Percentiles rank a stretch among this genome's conserved stretches.
Evolutionary conservation across 805 yeast species (phyloP).

Genomic region (Candida suzukii): DNA sequence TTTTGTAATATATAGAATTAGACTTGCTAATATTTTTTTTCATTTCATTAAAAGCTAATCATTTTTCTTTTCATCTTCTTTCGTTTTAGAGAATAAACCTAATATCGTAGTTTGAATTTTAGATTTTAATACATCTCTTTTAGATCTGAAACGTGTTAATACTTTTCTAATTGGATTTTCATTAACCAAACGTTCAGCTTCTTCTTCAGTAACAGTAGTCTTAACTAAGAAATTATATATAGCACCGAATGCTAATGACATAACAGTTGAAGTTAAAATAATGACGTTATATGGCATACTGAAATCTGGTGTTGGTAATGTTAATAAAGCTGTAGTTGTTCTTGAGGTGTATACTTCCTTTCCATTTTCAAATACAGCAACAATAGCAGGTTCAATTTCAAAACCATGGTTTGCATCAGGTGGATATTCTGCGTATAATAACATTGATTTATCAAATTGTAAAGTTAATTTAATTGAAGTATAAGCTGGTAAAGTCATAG

Average conservation of each 20-base stretch:
- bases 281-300: conserved; percentile 98
- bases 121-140: not conserved
- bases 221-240: conserved; percentile 73
- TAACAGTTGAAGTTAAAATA: conserved; percentile 84
- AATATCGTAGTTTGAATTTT: not conserved
- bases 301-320: conserved; percentile 95
- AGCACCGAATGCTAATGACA: conserved; percentile 89
- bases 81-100: not conserved
- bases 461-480: conserved; percentile 58
- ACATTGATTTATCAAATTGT: conserved; percentile 80
- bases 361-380: conserved; percentile 40
- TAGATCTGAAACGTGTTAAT: not conserved
- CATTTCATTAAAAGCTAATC: too few relatives aligned
- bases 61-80: not conserved
- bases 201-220: conserved; percentile 68
- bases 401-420: conserved; percentile 99
- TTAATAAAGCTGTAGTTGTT: conserved; percentile 79
- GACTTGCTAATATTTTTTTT: not conserved
- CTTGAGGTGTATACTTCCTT: conserved; percentile 44
- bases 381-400: conserved; percentile 85
- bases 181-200: conserved; percentile 33
- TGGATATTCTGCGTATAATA: conserved; percentile 89
- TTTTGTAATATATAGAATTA: too few relatives aligned
- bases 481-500: conserved; percentile 55
- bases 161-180: not conserved